These are phyloP conservation scores for Paramecium octaurelia DNA, from an alignment of 73 alveolate genomes.

Conservation along the genomic window DNA sequence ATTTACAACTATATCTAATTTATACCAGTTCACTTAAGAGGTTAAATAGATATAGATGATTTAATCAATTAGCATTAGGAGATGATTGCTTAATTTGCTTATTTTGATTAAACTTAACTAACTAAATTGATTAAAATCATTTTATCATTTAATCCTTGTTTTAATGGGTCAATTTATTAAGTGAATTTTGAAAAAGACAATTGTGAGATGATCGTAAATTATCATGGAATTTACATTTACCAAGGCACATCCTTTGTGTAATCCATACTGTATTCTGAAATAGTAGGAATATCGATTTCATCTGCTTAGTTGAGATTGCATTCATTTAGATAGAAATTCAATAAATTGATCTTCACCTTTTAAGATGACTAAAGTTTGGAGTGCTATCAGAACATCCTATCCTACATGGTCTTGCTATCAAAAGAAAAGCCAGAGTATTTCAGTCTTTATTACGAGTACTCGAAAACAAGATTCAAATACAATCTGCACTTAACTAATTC, in stretches of 20 bases:
- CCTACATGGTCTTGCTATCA: neutral
- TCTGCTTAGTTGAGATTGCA: neutral
- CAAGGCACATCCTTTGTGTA: neutral
- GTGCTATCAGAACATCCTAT: neutral
- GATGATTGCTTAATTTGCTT: neutral
- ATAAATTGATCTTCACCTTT: neutral
- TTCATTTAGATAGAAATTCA: neutral
- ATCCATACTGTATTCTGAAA: neutral
- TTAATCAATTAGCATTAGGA: neutral
- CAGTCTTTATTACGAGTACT: neutral
- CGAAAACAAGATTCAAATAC: neutral
- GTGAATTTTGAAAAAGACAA: neutral
- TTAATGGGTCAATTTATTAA: neutral
- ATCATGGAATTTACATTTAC: neutral
- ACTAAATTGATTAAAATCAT: neutral
- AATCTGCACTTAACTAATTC: neutral
- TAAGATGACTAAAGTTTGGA: neutral
- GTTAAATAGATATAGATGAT: neutral
- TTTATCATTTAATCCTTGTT: neutral
- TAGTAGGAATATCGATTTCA: constrained; percentile 30
- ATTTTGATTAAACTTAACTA: neutral
- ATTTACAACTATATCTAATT: neutral
- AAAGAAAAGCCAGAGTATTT: neutral
- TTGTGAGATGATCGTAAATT: neutral
- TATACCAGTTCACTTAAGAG: neutral